Percentiles rank a stretch among this genome's conserved stretches.
These are phyloP conservation scores for Periconia sp. DNA, from an alignment of 2,329 filamentous ascomycete genomes.

Conservation along the genomic window DNA sequence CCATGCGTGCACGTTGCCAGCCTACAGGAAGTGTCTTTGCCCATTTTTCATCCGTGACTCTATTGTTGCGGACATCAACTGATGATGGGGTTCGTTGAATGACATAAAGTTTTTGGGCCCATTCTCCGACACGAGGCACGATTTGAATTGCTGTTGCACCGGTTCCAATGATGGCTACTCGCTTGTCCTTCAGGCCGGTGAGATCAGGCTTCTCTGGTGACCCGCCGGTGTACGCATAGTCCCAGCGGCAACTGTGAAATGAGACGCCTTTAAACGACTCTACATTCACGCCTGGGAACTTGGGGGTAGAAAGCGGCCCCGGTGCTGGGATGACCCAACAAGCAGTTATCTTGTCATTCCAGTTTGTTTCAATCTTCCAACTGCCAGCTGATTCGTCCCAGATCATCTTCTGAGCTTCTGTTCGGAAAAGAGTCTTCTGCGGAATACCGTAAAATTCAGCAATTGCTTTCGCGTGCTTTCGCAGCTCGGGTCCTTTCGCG, in stretches of 20 bases:
- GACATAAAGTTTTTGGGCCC: conserved; percentile 60
- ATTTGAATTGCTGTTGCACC: conserved; percentile 42
- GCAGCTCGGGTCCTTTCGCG: conserved; percentile 53
- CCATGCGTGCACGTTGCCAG: conserved; percentile 57
- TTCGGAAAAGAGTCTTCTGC: conserved; percentile 43
- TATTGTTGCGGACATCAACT: conserved; percentile 44
- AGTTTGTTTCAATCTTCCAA: conserved; percentile 44
- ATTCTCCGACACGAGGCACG: conserved; percentile 51
- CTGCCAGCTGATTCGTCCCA: conserved; percentile 22
- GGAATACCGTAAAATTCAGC: conserved; percentile 48
- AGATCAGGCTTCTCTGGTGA: conserved; percentile 30
- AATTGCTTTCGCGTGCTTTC: conserved; percentile 44
- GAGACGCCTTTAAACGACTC: conserved; percentile 10
- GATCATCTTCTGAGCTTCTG: conserved; percentile 22
- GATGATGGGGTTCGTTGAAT: conserved; percentile 62
- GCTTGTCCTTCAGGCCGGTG: conserved; percentile 42
- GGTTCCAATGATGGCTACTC: conserved; percentile 42
- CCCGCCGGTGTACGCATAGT: conserved; percentile 34
- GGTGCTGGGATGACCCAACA: too few species aligned
- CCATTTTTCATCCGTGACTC: conserved; percentile 10
- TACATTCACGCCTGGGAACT: conserved; percentile 20
- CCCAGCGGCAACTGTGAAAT: conserved; percentile 38
- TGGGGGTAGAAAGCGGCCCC: too few species aligned
- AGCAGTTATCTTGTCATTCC: too few species aligned
- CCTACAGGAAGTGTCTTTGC: conserved; percentile 51